A percentile compares a stretch with the other conserved stretches of the same genome.
These are phyloP conservation scores for Misopates orontium DNA, from an alignment of 257 asterid species.

Conservation along the genomic window DNA sequence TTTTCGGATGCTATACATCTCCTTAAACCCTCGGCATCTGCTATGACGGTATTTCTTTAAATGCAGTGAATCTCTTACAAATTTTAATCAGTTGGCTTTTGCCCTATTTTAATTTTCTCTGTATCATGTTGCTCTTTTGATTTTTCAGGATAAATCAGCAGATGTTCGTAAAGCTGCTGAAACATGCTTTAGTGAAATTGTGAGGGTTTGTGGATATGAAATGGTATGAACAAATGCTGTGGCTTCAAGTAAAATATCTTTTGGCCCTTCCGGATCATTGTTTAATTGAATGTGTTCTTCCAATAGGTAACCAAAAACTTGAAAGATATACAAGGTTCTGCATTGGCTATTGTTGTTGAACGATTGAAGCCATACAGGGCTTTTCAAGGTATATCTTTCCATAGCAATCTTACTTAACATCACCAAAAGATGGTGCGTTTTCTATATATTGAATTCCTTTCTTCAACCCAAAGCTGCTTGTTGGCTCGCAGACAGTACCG, in stretches of 20 bases:
- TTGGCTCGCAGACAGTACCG: constrained; percentile 55
- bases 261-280: not conserved
- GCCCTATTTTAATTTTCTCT: not conserved
- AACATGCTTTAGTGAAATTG: constrained; percentile 77
- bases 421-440: not conserved
- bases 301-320: constrained; percentile 83
- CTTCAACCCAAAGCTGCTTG: constrained; percentile 23
- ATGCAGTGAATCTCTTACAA: not conserved
- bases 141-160: constrained; percentile 87
- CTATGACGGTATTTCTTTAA: constrained; percentile 78
- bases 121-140: not conserved
- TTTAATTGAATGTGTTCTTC: constrained; percentile 5
- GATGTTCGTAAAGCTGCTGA: constrained; percentile 99
- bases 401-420: not conserved
- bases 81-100: not conserved
- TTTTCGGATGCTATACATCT: constrained; percentile 90
- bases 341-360: constrained; percentile 88
- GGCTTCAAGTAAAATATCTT: constrained; percentile 19
- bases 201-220: constrained; percentile 94
- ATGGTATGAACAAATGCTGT: constrained; percentile 47
- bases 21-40: constrained; percentile 80
- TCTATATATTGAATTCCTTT: constrained; percentile 12
- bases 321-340: constrained; percentile 94
- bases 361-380: constrained; percentile 69
- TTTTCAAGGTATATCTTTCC: constrained; percentile 49